These are phyloP conservation scores for Theileria parva DNA, from an alignment of 169 alveolate species.

Conservation along the genomic window DNA sequence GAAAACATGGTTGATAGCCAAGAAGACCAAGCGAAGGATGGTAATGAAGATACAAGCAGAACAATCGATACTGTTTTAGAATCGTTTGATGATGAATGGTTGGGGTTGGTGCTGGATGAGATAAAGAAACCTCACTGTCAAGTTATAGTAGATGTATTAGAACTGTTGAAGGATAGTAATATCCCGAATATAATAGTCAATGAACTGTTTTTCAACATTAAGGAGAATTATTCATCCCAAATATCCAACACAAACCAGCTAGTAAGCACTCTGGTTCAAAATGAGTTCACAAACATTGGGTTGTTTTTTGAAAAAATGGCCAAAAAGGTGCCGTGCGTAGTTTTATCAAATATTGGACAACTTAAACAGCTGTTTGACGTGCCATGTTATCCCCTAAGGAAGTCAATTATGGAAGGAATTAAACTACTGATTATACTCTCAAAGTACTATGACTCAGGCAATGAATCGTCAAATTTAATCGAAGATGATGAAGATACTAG, in stretches of 20 bases:
- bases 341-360: constrained; percentile 24
- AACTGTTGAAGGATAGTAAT: constrained; percentile 50
- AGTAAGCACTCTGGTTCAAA: constrained; percentile 49
- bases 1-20: background rate
- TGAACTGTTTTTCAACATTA: constrained; percentile 55
- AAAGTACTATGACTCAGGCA: constrained; percentile 26
- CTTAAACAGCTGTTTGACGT: constrained; percentile 62
- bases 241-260: constrained; percentile 53
- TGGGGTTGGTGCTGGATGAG: constrained; percentile 46
- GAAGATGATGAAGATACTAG: background rate
- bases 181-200: constrained; percentile 62
- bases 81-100: constrained; percentile 42
- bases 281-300: constrained; percentile 67
- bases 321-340: constrained; percentile 27
- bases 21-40: background rate
- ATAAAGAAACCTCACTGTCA: constrained; percentile 62
- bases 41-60: background rate
- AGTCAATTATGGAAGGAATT: constrained; percentile 56
- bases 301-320: constrained; percentile 50
- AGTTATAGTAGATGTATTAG: constrained; percentile 68
- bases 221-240: constrained; percentile 64
- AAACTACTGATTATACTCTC: constrained; percentile 42
- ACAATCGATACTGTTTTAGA: background rate
- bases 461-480: background rate
- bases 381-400: constrained; percentile 60